Evolutionary conservation across 2,329 filamentous ascomycete species (phyloP).

Genomic region (Pseudogymnoascus sp.): DNA sequence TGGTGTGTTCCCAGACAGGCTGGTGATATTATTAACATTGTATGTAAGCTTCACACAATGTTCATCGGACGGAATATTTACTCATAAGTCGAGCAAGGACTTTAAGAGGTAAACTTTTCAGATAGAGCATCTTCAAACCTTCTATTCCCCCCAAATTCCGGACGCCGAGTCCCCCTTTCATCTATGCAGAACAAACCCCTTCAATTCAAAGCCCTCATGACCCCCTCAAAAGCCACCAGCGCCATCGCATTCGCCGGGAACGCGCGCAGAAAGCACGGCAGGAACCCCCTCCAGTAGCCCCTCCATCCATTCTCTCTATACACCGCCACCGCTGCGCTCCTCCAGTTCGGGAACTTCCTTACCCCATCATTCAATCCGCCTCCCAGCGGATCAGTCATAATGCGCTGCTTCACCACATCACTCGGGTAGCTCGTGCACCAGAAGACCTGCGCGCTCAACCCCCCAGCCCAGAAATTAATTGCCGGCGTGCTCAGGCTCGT

Average conservation of each 20-base stretch:
- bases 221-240: constrained; percentile 83
- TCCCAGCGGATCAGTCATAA: constrained; percentile 91
- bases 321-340: constrained; percentile 67
- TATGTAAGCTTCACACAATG: not conserved
- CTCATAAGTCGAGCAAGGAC: not conserved
- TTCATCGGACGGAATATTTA: not conserved
- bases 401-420: constrained; percentile 89
- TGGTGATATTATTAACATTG: not conserved
- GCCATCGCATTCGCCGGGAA: constrained; percentile 96
- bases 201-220: constrained; percentile 61
- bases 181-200: not conserved
- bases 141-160: not conserved
- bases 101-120: not conserved
- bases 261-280: constrained; percentile 86
- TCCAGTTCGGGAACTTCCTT: constrained; percentile 66
- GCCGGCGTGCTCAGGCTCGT: constrained; percentile 67
- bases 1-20: not conserved
- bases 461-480: constrained; percentile 96
- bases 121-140: not conserved
- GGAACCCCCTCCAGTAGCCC: constrained; percentile 88
- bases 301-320: constrained; percentile 66
- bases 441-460: constrained; percentile 85
- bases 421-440: constrained; percentile 89
- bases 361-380: constrained; percentile 58
- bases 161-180: not conserved